Evolutionary conservation across 805 yeast species (phyloP).

Genomic region (Ogataea parapolymorpha): DNA sequence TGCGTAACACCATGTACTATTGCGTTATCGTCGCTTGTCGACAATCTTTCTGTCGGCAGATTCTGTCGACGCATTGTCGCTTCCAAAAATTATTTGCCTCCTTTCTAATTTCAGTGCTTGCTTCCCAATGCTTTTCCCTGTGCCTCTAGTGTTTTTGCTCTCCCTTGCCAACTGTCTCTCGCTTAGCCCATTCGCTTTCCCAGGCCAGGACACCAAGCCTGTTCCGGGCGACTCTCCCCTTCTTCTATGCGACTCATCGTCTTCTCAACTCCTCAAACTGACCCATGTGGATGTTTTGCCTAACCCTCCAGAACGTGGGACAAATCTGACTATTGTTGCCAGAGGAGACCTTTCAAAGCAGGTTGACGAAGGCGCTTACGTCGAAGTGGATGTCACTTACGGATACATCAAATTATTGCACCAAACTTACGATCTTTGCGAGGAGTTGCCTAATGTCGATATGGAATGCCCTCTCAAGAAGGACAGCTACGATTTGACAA

Average conservation of each 20-base stretch:
- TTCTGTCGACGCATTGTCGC: background rate
- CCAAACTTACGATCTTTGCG: conserved; percentile 92
- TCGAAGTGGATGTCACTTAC: conserved; percentile 88
- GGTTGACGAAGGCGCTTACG: conserved; percentile 84
- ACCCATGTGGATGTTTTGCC: conserved; percentile 63
- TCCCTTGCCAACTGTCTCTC: conserved; percentile 13
- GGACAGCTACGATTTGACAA: conserved; percentile 65
- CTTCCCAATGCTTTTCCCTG: conserved; percentile 1
- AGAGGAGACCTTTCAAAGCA: conserved; percentile 54
- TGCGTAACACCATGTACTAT: background rate
- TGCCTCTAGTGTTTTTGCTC: conserved; percentile 1
- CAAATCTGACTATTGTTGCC: conserved; percentile 75
- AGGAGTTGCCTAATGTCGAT: conserved; percentile 77
- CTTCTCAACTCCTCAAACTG: conserved; percentile 62
- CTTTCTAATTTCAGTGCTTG: background rate
- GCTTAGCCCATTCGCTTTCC: conserved; percentile 15
- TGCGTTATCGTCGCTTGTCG: conserved; percentile 1
- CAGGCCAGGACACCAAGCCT: conserved; percentile 47
- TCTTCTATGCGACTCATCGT: conserved; percentile 64
- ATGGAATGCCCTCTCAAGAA: conserved; percentile 75
- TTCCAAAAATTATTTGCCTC: conserved; percentile 1
- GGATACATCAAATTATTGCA: conserved; percentile 87
- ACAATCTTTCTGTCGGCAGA: background rate
- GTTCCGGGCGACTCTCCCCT: conserved; percentile 92
- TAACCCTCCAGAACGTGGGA: conserved; percentile 88